Evolutionary conservation across 2,329 filamentous ascomycete genomes (phyloP).

Genomic region (Beauveria pseudobassiana): DNA sequence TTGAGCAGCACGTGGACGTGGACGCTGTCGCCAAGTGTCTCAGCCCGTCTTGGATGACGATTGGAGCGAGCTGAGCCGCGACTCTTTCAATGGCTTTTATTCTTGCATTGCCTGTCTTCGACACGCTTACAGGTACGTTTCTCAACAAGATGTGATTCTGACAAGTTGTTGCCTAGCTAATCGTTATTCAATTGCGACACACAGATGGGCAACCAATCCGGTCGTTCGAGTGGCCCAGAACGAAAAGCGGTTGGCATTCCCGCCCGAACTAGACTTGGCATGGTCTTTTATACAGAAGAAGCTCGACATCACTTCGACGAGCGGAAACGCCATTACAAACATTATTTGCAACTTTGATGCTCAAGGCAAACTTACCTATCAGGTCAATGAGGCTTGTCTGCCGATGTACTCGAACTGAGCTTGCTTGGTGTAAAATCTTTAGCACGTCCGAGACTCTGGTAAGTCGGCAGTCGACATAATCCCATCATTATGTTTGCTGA

Average conservation of each 20-base stretch:
- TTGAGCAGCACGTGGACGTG: neutral
- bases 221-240: conserved; percentile 1
- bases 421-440: neutral
- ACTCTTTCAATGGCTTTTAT: conserved; percentile 6
- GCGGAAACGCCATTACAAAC: neutral
- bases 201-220: conserved; percentile 1
- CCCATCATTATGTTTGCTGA: neutral
- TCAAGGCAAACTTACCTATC: neutral
- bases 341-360: neutral
- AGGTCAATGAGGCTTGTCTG: conserved; percentile 1
- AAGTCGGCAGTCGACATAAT: neutral
- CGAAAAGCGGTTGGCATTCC: neutral
- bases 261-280: neutral
- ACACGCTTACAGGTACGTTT: neutral
- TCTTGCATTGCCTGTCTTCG: neutral
- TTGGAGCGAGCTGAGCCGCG: neutral
- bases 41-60: neutral
- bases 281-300: conserved; percentile 1
- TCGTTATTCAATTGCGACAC: neutral
- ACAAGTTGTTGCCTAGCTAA: neutral
- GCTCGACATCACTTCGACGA: neutral
- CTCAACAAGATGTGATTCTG: too few relatives aligned
- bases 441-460: neutral
- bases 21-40: neutral
- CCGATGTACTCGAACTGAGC: neutral